Percentiles rank a stretch among this genome's conserved stretches.
Evolutionary conservation across 2,329 filamentous ascomycete genomes (phyloP).

Genomic region (Kalmusia sp.): DNA sequence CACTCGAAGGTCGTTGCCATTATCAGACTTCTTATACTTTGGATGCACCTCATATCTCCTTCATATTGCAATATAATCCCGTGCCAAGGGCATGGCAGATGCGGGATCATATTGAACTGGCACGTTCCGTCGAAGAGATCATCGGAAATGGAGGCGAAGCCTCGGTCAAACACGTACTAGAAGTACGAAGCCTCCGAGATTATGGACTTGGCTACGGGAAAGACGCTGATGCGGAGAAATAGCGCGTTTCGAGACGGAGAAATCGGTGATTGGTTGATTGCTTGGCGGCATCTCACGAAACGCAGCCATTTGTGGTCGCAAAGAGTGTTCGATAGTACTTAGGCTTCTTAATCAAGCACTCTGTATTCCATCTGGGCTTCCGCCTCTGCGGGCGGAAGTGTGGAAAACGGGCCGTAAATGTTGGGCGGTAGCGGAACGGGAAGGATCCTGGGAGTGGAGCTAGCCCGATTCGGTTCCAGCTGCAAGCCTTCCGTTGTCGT

Average conservation of each 20-base stretch:
- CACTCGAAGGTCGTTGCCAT: too few relatives aligned
- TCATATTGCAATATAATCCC: background rate
- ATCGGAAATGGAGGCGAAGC: background rate
- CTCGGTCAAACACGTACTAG: conserved; percentile 2
- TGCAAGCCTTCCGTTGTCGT: too few relatives aligned
- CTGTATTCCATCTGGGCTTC: too few relatives aligned
- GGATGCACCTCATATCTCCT: background rate
- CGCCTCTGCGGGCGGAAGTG: too few relatives aligned
- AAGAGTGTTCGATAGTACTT: too few relatives aligned
- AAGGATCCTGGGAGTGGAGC: too few relatives aligned
- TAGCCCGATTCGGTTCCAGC: too few relatives aligned
- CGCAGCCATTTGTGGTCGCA: too few relatives aligned
- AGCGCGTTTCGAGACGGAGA: background rate
- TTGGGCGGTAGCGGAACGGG: too few relatives aligned
- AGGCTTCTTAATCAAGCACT: too few relatives aligned
- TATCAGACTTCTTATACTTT: conserved; percentile 3
- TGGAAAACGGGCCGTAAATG: too few relatives aligned
- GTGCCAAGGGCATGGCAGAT: conserved; percentile 3
- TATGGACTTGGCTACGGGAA: background rate
- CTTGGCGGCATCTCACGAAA: background rate
- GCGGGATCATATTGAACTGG: background rate
- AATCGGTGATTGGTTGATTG: conserved; percentile 3
- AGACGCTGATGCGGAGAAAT: background rate
- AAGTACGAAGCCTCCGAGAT: background rate
- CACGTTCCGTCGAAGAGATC: background rate